These are phyloP conservation scores for Oldenlandia corymbosa DNA, from an alignment of 257 asterid species.

Conservation along the genomic window DNA sequence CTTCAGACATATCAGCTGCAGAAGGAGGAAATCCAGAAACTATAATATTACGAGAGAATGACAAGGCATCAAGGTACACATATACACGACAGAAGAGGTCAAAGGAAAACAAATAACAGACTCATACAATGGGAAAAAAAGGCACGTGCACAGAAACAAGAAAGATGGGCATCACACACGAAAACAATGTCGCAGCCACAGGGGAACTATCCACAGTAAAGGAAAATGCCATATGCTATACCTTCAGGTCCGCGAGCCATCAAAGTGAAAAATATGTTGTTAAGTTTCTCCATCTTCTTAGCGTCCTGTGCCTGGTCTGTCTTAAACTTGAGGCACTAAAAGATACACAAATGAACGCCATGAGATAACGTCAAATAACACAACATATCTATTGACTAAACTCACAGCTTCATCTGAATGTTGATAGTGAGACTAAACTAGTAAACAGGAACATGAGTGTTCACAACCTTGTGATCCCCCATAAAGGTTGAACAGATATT, in stretches of 20 bases:
- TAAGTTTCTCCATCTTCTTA: slow-evolving; percentile 79
- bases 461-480: too few relatives aligned
- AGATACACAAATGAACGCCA: slow-evolving; percentile 11
- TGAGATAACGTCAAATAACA: neutral
- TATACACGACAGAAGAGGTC: neutral
- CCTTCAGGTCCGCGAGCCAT: slow-evolving; percentile 92
- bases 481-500: too few relatives aligned
- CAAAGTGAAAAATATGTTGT: slow-evolving; percentile 71
- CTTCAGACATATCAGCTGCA: slow-evolving; percentile 63
- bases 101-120: slow-evolving; percentile 6
- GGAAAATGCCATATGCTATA: slow-evolving; percentile 18
- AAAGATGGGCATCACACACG: neutral
- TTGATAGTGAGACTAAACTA: neutral
- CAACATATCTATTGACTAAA: neutral
- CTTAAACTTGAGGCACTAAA: slow-evolving; percentile 75
- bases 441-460: neutral
- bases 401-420: neutral
- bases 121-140: too few relatives aligned
- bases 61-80: neutral
- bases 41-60: neutral
- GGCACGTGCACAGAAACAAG: neutral
- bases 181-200: neutral
- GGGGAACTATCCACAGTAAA: neutral
- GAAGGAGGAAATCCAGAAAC: slow-evolving; percentile 11
- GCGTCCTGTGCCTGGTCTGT: slow-evolving; percentile 92